Base-by-base conservation (phyloP, 2,329 filamentous ascomycete species). In the Trichoderma atroviride region DNA sequence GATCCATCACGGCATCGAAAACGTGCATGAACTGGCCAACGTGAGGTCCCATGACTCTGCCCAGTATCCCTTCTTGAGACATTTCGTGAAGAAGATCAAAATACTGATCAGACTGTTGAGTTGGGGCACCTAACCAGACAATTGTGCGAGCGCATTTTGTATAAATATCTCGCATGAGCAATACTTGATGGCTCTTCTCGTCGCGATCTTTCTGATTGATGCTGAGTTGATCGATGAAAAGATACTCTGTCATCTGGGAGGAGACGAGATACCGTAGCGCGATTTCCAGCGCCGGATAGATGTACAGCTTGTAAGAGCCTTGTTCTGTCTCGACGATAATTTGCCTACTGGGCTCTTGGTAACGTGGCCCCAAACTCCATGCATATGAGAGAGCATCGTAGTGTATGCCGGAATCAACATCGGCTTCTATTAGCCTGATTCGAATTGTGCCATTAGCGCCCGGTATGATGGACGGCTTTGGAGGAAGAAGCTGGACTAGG, bases 141-240 rank as follows among this genome's bases (percentile, higher is more conserved):
- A 79, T 58, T 1, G 75, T 71, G 52, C 63, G 72, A 2, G 57
- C 50, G 24, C 74, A 76, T 7, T 57, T 63, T 0, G 72, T 47
- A 71, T 79, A 80, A 3, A 79, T 78, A 35, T 72, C 73, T 2
- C 70, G 71, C 78, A 79, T 79, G 43, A 77, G 69, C 22, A 40
- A 50, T 0, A 79, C 77, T 68, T 79, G 78, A 4, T 59, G 35
- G 13, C 71, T 70, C 52, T 76, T 77, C 53, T 79, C 77, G 0
- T 52, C 47, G 0, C 63, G 16, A 14, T 76, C 68, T 5, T 33
- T 9, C 65, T 79, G 76, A 69, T 79, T 73, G 72, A 79, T 78
- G 69, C 78, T 75, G 13, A 78, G 73, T 24, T 79, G 77, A 57
- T 79, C 78, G 0, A 77, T 72, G 63, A 78, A 79, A 4, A 79